phyloP scores from a whole-genome alignment of 305 asterid genomes.

The Ajuga reptans region DNA sequence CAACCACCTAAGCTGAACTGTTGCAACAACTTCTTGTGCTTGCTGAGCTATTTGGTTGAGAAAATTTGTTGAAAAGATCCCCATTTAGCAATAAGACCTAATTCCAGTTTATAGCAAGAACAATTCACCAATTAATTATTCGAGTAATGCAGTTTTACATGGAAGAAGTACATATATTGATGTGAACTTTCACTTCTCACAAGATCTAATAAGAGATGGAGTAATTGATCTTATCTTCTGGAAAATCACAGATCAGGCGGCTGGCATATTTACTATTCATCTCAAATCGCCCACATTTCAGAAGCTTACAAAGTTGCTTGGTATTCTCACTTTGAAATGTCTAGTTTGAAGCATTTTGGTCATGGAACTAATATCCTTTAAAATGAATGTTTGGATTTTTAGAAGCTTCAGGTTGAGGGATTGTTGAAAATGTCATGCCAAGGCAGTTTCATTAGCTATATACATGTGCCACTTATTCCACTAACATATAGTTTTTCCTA shows the following conservation, averaged over 20 bases:
- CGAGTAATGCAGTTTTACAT: too few species aligned
- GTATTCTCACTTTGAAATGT: neutral
- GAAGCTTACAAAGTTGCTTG: neutral
- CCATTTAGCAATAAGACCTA: neutral
- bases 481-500: neutral
- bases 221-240: neutral
- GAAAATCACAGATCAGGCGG: neutral
- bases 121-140: too few species aligned
- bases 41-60: too few species aligned
- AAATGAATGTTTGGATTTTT: too few species aligned
- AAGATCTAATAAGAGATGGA: neutral
- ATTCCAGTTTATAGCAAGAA: neutral
- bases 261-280: neutral
- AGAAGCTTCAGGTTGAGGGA: too few species aligned
- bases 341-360: neutral
- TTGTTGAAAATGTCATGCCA: neutral
- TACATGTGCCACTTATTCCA: neutral
- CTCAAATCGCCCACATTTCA: neutral
- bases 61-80: neutral
- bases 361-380: neutral
- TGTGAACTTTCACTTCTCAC: neutral
- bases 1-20: neutral
- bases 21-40: too few species aligned
- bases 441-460: neutral
- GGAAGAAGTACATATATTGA: too few species aligned